Base-by-base conservation (phyloP, 257 asterid genomes). In the Hygrophila difformis region DNA sequence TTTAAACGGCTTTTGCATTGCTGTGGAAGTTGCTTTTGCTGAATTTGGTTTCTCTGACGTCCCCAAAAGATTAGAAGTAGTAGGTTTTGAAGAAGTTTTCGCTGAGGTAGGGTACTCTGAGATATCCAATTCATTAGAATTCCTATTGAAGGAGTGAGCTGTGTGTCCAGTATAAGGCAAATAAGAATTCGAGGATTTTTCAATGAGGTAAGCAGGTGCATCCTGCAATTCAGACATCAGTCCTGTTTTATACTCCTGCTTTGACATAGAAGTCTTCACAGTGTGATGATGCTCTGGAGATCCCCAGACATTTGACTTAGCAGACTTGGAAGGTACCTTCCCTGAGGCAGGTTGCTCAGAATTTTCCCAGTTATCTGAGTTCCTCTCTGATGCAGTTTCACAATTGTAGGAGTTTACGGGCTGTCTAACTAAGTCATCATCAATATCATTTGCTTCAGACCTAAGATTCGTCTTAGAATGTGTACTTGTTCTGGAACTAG, bases 31-130 rank as follows among this genome's bases (percentile, higher is more conserved):
- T 53, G 64, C 10, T 58, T 62, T 70, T 44, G 52, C 68, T n/a
- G 67, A 19, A 26, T 39, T 59, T 20, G 74, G 53, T 28, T 47
- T 74, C 57, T 63, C 76, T 10, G 60, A 26, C 6, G 44, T 39
- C 10, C 44, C 17, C 31, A 26, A 5, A 39, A 13, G 5, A n/a
- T 14, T 14, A n/a, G n/a, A n/a, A n/a, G 44, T 15, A 39, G 44
- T 23, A 15, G 47, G 8, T 17, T 39, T 39, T 12, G 44, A 17
- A 12, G 23, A 21, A 39, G 21, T 6, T 49, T 52, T 61, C 54
- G 42, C 55, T 17, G 76, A 36, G 16, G 35, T 65, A 48, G 69
- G 56, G 51, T 50, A 70, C 66, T 63, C 72, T 2, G 60, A 50
- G 56, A 46, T 65, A 42, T 41, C 53, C 49, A 18, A n/a, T 18